Percentiles rank a stretch among this genome's conserved stretches.
phyloP scores from a whole-genome alignment of 345 rosid species.

The Stellera chamaejasme region DNA sequence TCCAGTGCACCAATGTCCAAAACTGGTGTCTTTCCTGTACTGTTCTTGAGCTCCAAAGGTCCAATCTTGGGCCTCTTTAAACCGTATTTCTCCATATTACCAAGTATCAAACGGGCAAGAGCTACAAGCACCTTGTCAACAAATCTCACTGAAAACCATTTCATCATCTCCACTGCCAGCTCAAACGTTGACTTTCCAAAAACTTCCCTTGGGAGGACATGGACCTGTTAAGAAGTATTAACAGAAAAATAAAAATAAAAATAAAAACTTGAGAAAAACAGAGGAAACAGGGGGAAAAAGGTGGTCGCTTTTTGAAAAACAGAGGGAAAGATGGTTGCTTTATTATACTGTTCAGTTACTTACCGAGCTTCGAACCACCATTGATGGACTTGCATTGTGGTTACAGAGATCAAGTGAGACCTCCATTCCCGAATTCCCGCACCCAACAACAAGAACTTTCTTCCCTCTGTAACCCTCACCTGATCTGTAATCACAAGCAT shows the following conservation, averaged over 20 bases:
- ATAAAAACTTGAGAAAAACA: too few species aligned
- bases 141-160: constrained; percentile 61
- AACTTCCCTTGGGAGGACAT: constrained; percentile 81
- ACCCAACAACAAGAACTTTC: constrained; percentile 70
- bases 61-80: constrained; percentile 55
- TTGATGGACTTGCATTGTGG: constrained; percentile 57
- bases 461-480: constrained; percentile 52
- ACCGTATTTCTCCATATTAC: constrained; percentile 56
- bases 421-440: constrained; percentile 96
- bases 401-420: constrained; percentile 78
- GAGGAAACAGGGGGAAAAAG: too few species aligned
- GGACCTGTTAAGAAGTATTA: constrained; percentile 41
- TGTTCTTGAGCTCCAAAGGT: constrained; percentile 57
- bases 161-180: constrained; percentile 47
- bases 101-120: constrained; percentile 46
- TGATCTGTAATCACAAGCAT: constrained; percentile 74
- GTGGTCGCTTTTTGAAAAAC: too few species aligned
- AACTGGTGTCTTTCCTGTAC: constrained; percentile 72
- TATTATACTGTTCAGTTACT: constrained; percentile 15
- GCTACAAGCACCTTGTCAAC: constrained; percentile 58
- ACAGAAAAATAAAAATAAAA: background rate
- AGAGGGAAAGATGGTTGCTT: too few species aligned
- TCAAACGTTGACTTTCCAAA: constrained; percentile 70
- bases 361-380: constrained; percentile 84
- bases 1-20: constrained; percentile 66